phyloP scores from a whole-genome alignment of 2,329 filamentous ascomycete species.

The Amylocarpus encephaloides region DNA sequence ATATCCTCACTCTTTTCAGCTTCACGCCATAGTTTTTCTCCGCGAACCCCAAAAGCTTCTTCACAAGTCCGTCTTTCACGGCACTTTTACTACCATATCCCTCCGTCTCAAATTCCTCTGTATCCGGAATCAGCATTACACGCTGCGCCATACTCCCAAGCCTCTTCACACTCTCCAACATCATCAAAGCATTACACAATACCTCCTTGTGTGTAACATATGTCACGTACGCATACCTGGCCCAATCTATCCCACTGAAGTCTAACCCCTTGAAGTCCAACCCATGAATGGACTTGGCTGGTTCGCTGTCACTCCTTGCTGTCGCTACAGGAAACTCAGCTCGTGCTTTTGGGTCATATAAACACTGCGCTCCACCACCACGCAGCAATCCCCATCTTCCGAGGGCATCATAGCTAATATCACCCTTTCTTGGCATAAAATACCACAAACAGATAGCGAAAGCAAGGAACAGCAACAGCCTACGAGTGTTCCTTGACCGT shows the following conservation, averaged over 20 bases:
- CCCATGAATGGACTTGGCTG: too few relatives aligned
- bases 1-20: conserved; percentile 37
- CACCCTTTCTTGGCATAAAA: conserved; percentile 3
- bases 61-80: conserved; percentile 24
- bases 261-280: conserved; percentile 26
- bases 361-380: conserved; percentile 1
- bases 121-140: conserved; percentile 41
- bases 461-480: conserved; percentile 9
- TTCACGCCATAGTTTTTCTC: conserved; percentile 41
- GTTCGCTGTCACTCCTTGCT: not conserved
- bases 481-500: conserved; percentile 33
- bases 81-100: conserved; percentile 32
- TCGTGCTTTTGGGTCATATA: conserved; percentile 5
- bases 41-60: conserved; percentile 36
- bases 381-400: conserved; percentile 1
- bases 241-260: conserved; percentile 41
- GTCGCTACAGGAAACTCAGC: not conserved
- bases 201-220: conserved; percentile 44
- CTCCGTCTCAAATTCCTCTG: conserved; percentile 10
- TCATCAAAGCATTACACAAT: conserved; percentile 46
- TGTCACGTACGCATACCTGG: conserved; percentile 42
- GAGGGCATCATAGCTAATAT: not conserved
- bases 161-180: conserved; percentile 40
- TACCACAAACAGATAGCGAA: conserved; percentile 6
- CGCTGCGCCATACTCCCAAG: conserved; percentile 39